Base-by-base conservation (phyloP, 805 yeast species). In the Tetrapisispora taiwanensis region DNA sequence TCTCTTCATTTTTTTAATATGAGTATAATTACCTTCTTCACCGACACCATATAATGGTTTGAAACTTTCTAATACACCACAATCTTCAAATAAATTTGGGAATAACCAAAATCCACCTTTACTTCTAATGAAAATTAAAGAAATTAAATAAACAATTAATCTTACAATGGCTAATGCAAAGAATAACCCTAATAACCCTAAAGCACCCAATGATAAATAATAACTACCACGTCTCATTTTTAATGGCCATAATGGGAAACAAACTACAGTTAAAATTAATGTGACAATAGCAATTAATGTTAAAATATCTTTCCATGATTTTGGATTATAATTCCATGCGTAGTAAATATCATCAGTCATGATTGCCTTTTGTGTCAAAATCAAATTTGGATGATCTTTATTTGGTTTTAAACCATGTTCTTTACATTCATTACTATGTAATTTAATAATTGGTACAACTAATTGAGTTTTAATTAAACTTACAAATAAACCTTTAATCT, bases 81-180 rank as follows among this genome's bases (percentile, higher is more conserved):
- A 89, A 59, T 92, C 98, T 49, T 81, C 98, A 66, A 89, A 92
- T 59, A 92, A 71, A 60, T 90, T 90, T 45, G 98, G 98, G 73
- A 87, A 90, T 39, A 92, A 62, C 98, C 98, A 92, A 60, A 92
- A 73, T n/a, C 95, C 95, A 36, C 78, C 78, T 7, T 78, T 75
- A 45, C 74, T 67, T 19, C 43, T 46, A 20, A 50, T 47, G 10
- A 60, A 36, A 7, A 56, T 50, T 31, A 59, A 43, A 5, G 65
- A 59, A 1, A 75, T 64, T 39, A 81, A 67, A 51, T 75, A 73
- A 22, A 92, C 59, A 34, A 89, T 70, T 59, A 89, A 69, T 58
- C 98, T 75, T 30, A 90, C 67, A 36, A 92, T 72, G 1, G 97
- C 95, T 53, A 84, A 63, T 18, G 66, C 83, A 52, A 92, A 83